These are phyloP conservation scores for Cryptococcus sp. DNA, from an alignment of 1,284 basidiomycete species.

Conservation along the genomic window DNA sequence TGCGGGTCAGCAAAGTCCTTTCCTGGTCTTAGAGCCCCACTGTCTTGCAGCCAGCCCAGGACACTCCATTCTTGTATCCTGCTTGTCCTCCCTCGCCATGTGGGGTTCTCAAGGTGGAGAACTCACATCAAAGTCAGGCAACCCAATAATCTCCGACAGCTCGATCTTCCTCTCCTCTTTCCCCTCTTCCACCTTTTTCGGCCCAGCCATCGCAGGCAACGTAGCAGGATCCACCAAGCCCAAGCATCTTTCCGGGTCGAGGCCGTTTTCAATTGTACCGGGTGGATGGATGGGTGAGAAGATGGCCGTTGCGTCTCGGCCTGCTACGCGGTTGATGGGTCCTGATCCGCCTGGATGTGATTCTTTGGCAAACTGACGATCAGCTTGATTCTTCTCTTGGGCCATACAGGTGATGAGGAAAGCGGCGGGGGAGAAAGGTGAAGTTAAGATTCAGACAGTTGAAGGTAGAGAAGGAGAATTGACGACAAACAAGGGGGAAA, in stretches of 20 bases:
- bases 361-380: constrained; percentile 33
- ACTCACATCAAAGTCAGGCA: constrained; percentile 45
- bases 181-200: constrained; percentile 9
- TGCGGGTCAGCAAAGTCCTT: constrained; percentile 6
- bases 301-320: constrained; percentile 38
- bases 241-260: constrained; percentile 24
- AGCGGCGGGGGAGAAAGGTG: too few species aligned
- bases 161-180: constrained; percentile 26
- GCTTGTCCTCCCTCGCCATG: too few species aligned
- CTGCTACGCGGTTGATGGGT: constrained; percentile 38
- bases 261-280: constrained; percentile 42
- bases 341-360: constrained; percentile 41
- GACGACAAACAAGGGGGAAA: too few species aligned
- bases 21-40: too few species aligned
- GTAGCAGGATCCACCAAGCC: constrained; percentile 26
- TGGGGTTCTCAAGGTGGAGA: too few species aligned
- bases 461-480: too few species aligned
- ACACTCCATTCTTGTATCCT: too few species aligned
- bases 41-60: too few species aligned
- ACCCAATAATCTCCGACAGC: constrained; percentile 40
- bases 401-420: too few species aligned
- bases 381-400: neutral
- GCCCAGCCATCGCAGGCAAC: constrained; percentile 18
- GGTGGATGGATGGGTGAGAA: constrained; percentile 44
- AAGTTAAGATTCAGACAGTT: too few species aligned